Conservation (phyloP, 345 rosid species). For the Combretum micranthum region DNA sequence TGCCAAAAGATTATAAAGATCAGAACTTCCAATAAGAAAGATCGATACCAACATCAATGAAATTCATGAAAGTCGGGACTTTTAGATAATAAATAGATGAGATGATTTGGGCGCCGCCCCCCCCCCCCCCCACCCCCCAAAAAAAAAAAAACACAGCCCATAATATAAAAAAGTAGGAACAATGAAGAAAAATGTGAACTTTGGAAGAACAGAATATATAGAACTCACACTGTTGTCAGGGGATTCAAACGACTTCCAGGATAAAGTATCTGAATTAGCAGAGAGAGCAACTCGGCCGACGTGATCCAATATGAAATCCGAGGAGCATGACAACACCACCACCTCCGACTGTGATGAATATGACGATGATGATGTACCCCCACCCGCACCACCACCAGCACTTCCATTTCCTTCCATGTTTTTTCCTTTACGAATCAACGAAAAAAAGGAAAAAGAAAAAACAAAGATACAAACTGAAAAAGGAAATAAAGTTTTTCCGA, state of each 20-base stretch:
- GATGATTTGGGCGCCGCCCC: no score
- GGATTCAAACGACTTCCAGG: conserved; percentile 59
- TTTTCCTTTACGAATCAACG: no score
- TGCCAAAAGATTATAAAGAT: no score
- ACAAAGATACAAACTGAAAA: no score
- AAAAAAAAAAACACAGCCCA: background rate
- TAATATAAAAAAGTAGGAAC: background rate
- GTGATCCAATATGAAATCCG: conserved; percentile 48
- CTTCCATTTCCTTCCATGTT: background rate
- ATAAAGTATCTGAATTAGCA: conserved; percentile 53
- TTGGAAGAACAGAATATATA: background rate
- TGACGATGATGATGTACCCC: background rate
- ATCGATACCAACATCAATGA: no score
- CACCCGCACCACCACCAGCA: background rate
- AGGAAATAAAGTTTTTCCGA: no score
- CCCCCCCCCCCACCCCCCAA: background rate
- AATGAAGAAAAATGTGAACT: background rate
- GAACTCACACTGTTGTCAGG: conserved; percentile 36
- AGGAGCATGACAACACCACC: conserved; percentile 2
- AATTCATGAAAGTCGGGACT: no score
- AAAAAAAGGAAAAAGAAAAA: no score
- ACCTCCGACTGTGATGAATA: background rate
- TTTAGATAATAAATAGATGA: no score
- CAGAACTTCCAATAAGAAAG: no score
- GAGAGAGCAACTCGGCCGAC: conserved; percentile 60